Percentiles rank a stretch among this genome's conserved stretches.
Conservation (phyloP, 2,329 filamentous ascomycete species). For the Didymella pinodella region DNA sequence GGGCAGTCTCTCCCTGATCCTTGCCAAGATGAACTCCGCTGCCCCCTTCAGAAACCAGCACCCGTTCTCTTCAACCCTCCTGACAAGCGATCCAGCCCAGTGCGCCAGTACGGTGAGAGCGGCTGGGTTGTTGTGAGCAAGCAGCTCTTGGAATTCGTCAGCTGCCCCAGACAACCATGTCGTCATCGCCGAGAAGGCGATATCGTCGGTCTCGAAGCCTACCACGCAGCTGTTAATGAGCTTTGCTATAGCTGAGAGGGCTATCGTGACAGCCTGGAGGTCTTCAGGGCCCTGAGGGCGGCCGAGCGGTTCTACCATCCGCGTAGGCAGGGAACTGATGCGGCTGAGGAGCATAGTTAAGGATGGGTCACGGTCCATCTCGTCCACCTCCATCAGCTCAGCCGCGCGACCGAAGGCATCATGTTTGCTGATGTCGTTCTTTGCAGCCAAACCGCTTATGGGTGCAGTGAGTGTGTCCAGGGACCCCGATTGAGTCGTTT, state of each 20-base stretch:
- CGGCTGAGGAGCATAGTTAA: neutral
- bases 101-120: slow-evolving; percentile 38
- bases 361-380: neutral
- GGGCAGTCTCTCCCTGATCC: neutral
- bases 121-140: slow-evolving; percentile 21
- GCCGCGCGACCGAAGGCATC: neutral
- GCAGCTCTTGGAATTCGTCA: slow-evolving; percentile 31
- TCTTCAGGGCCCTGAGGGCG: neutral
- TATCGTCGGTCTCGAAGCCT: slow-evolving; percentile 25
- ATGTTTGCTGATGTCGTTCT: neutral
- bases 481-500: neutral
- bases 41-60: slow-evolving; percentile 10
- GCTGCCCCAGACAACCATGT: slow-evolving; percentile 34
- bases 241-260: neutral
- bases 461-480: neutral
- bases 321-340: neutral
- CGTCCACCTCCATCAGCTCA: neutral
- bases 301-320: slow-evolving; percentile 2
- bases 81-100: slow-evolving; percentile 32
- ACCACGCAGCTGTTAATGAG: slow-evolving; percentile 18
- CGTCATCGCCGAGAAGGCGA: slow-evolving; percentile 25
- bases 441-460: neutral
- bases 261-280: neutral
- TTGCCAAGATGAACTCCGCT: neutral
- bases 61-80: slow-evolving; percentile 15